Evolutionary conservation across 257 asterid species (phyloP).

Genomic region (Solanum rostratum): DNA sequence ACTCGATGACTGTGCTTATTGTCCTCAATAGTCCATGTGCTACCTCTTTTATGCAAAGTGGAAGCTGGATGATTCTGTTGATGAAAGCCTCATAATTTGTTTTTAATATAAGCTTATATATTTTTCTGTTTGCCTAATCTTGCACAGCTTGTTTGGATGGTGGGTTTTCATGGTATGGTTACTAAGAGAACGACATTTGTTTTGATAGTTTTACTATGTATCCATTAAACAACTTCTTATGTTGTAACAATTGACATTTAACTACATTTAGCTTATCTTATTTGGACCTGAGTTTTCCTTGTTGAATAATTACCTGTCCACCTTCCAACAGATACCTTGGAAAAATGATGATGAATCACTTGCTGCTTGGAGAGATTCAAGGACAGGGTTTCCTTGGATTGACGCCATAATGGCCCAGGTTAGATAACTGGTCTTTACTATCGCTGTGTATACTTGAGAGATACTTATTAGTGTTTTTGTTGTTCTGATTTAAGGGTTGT

Average conservation of each 20-base stretch:
- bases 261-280: not conserved
- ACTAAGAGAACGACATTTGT: too few species aligned
- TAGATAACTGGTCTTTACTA: not conserved
- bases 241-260: not conserved
- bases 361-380: conserved; percentile 88
- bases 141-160: too few species aligned
- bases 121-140: not conserved
- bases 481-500: not conserved
- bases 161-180: too few species aligned
- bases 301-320: not conserved
- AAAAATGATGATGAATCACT: conserved; percentile 58
- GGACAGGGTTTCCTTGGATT: conserved; percentile 96
- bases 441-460: not conserved
- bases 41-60: not conserved
- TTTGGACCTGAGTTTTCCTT: not conserved
- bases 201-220: too few species aligned
- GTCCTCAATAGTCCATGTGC: not conserved
- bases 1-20: not conserved
- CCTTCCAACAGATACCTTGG: conserved; percentile 70
- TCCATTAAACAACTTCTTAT: not conserved
- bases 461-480: not conserved
- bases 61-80: not conserved
- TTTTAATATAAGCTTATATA: not conserved
- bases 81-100: not conserved
- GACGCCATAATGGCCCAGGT: conserved; percentile 99